Base-by-base conservation (phyloP, 1,284 basidiomycete genomes). In the Tremellales sp. region DNA sequence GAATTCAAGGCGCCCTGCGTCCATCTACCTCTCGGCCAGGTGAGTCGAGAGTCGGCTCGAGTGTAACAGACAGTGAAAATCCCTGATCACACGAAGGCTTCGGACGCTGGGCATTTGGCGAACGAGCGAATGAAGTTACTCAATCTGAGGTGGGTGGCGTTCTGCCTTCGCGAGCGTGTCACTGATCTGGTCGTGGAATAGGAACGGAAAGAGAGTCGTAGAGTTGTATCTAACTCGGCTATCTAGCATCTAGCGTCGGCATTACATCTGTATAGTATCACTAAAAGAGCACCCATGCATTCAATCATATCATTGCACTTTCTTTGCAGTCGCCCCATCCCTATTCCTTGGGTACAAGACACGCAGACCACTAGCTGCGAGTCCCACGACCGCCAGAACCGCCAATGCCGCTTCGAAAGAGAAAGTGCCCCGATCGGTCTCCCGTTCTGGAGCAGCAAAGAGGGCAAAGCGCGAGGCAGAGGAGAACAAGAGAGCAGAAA, bases 1-100 rank as follows among this genome's bases (percentile, higher is more conserved):
- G 84, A 86, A 63, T 90, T 98, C 40, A 63, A 64, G 3, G 77
- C 76, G 0, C 71, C 70, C 7, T 72, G 70, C 52, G 70, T 72
- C 18, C 70, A 72, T 60, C 47, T 72, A 14, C 70, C 72, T 0
- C 52, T 72, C 2, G 70, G 70, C 12, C 68, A 74, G 53, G 53
- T 50, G 31, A 54, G 55, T 39, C 48, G 34, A 19, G 7, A 8
- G 34, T 36, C 22, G 34, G 7, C 8, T 14, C n/a, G 34, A 19
- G 34, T 10, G n/a, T 36, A 36, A 18, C 18, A 21, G 34, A 21
- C 22, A 8, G n/a, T 8, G 34, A 36, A 10, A 36, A 10, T 25
- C 13, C 26, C 32, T 31, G 26, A 32, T 26, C 41, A 26, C 4
- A 18, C 14, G 6, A 5, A 46, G 40, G 58, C 58, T 21, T 60